Percentiles rank a stretch among this genome's conserved stretches.
These are phyloP conservation scores for Hura crepitans DNA, from an alignment of 441 rosid species.

Conservation along the genomic window DNA sequence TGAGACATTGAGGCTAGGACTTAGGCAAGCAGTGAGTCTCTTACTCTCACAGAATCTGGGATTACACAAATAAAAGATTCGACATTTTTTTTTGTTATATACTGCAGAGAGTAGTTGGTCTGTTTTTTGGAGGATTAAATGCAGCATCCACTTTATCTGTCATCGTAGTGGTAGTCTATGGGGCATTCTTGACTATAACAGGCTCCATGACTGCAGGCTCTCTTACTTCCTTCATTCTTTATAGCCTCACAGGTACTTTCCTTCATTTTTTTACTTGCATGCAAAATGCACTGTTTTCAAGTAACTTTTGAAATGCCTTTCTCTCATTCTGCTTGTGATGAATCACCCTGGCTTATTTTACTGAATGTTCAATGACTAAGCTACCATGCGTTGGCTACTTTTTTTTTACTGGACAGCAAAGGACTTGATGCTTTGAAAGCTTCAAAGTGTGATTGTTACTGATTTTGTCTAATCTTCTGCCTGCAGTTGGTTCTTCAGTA, in stretches of 20 bases:
- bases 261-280: constrained; percentile 5
- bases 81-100: constrained; percentile 12
- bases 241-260: constrained; percentile 77
- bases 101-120: constrained; percentile 63
- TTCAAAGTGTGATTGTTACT: neutral
- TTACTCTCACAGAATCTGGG: constrained; percentile 9
- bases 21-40: constrained; percentile 78
- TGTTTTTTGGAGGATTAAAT: constrained; percentile 79
- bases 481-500: constrained; percentile 79
- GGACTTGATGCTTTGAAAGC: neutral
- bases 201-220: constrained; percentile 83
- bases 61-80: neutral
- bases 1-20: constrained; percentile 78
- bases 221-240: constrained; percentile 93
- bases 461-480: constrained; percentile 19
- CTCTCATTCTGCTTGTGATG: neutral
- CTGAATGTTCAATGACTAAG: neutral
- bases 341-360: neutral
- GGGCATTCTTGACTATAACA: constrained; percentile 75
- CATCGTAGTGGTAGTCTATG: constrained; percentile 77
- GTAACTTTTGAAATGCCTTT: neutral
- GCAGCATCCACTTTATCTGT: constrained; percentile 90
- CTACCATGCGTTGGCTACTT: neutral
- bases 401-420: neutral
- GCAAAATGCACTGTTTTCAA: neutral